Evolutionary conservation across 805 yeast species (phyloP).

Genomic region (Phaffomyces antillensis): DNA sequence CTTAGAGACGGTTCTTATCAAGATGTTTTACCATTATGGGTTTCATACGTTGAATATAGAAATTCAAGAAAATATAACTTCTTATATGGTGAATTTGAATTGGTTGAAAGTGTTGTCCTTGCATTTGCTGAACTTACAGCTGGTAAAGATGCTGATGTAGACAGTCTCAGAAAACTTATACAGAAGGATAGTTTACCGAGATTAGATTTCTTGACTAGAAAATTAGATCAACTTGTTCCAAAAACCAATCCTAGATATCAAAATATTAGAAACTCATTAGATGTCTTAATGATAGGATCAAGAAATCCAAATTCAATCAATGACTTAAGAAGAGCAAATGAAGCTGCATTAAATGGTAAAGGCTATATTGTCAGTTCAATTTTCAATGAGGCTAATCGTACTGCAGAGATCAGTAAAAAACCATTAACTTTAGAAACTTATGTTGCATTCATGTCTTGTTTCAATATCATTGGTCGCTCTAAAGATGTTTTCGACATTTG

Average conservation of each 20-base stretch:
- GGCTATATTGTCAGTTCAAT: constrained; percentile 10
- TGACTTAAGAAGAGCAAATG: constrained; percentile 12
- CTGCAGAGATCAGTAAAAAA: constrained; percentile 23
- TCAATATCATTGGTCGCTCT: constrained; percentile 29
- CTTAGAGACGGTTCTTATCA: constrained; percentile 10
- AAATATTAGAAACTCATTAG: constrained; percentile 4
- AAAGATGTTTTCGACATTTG: constrained; percentile 39
- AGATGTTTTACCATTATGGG: constrained; percentile 19
- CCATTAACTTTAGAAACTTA: constrained; percentile 35
- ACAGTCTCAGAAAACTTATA: constrained; percentile 10
- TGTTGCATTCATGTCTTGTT: constrained; percentile 40
- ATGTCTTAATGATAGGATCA: constrained; percentile 6
- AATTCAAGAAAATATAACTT: constrained; percentile 1
- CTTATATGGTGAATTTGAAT: background rate
- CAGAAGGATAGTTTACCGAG: constrained; percentile 10
- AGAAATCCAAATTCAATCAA: constrained; percentile 19
- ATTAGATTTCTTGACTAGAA: background rate
- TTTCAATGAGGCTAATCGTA: constrained; percentile 14
- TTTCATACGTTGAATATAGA: constrained; percentile 16
- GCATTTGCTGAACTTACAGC: constrained; percentile 14
- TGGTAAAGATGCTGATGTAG: constrained; percentile 5
- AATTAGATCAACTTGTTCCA: constrained; percentile 3
- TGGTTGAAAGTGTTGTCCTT: constrained; percentile 6
- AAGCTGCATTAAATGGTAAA: constrained; percentile 14
- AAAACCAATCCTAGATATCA: constrained; percentile 5